Base-by-base conservation (phyloP, 2,329 filamentous ascomycete genomes). In the Pestalotiopsis fici region DNA sequence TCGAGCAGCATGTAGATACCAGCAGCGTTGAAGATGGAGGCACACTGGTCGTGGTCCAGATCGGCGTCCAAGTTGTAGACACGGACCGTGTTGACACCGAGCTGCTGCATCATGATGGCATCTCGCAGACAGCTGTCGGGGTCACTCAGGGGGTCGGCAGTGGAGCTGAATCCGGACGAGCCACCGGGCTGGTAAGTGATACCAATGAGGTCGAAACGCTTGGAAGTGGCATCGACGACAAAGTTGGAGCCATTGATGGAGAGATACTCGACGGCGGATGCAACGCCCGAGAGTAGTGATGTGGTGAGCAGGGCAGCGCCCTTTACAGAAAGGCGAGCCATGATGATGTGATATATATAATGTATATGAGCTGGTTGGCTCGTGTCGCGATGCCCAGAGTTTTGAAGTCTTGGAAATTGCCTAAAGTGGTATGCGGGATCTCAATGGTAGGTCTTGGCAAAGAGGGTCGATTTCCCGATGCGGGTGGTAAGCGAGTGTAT, bases 101-200 rank as follows among this genome's bases (percentile, higher is more conserved):
- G 82, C 63, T 83, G 80, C 80, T 91, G 88, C 82, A 90, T 86
- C 69, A 90, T 80, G 57, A 87, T 86, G 56, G 87, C 87, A 83
- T 90, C 88, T 69, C 88, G 85, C 72, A 88, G 76, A 77, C 88
- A 90, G 62, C 81, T 78, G 57, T 83, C 81, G 64, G 79, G 78
- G 74, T 89, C 76, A 75, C 85, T 89, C 56, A 90, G 82, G 18
- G 88, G 86, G 1, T 74, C 69, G 63, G 86, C 84, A 72, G 88
- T 50, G 55, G 59, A 31, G 18, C 28, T 78, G 78, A 88, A 90
- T 60, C 84, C 87, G 54, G 87, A 83, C 65, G 84, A 86, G 69
- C 88, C 88, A 67, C 87, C 88, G 47, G 88, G 88, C 76, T 91
- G 88, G 79, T 91, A 91, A 73, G 88, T 89, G 69, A 89, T 83